phyloP scores from a whole-genome alignment of 306 rosid genomes.

The Pyrus pyrifolia region DNA sequence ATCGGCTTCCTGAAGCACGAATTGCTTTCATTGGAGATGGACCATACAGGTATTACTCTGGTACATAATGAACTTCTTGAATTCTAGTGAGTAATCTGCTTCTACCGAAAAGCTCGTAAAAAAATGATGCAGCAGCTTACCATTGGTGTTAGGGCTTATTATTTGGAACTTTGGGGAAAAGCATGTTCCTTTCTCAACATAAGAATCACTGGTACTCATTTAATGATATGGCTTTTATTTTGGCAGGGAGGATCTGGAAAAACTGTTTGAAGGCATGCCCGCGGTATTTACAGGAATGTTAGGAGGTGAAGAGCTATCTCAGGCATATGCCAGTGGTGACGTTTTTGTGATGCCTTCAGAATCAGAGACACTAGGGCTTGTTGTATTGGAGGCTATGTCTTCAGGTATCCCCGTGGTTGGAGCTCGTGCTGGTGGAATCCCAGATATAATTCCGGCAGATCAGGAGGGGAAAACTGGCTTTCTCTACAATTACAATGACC shows the following conservation, averaged over 20 bases:
- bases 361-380: conserved; percentile 93
- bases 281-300: conserved; percentile 94
- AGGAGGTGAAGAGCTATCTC: conserved; percentile 89
- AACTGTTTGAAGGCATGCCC: conserved; percentile 84
- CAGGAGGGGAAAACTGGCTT: conserved; percentile 78
- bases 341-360: conserved; percentile 96
- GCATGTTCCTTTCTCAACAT: neutral
- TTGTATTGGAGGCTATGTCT: conserved; percentile 94
- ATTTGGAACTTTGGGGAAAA: neutral
- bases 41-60: conserved; percentile 67
- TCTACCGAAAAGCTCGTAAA: neutral
- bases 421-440: conserved; percentile 93
- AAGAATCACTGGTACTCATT: neutral
- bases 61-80: neutral
- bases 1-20: conserved; percentile 78
- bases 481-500: conserved; percentile 60
- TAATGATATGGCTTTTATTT: conserved; percentile 11
- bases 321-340: conserved; percentile 93
- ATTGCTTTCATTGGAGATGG: conserved; percentile 96
- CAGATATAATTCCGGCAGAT: conserved; percentile 81
- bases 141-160: too few species aligned
- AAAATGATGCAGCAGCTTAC: neutral
- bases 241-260: conserved; percentile 80
- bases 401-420: conserved; percentile 94
- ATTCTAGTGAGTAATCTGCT: neutral